Conservation (phyloP, 1,284 basidiomycete genomes). For the Inonotus hispidus region DNA sequence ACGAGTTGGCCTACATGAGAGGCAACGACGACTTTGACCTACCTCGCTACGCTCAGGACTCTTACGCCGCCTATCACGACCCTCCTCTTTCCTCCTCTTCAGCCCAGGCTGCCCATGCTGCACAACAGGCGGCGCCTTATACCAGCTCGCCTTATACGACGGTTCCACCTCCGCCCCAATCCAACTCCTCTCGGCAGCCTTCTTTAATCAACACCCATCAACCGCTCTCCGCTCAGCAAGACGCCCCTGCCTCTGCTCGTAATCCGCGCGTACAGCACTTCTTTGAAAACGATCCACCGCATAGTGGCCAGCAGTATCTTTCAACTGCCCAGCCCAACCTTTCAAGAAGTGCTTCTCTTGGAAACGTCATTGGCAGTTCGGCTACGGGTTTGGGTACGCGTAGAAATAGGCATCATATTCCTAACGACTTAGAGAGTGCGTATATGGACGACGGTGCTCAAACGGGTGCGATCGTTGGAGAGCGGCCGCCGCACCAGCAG, state of each 20-base stretch:
- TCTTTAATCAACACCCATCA: conserved; percentile 29
- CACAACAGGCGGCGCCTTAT: conserved; percentile 46
- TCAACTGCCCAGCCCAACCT: conserved; percentile 46
- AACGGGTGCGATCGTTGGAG: background rate
- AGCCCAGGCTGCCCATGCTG: conserved; percentile 40
- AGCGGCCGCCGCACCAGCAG: conserved; percentile 13
- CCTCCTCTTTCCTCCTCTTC: conserved; percentile 60
- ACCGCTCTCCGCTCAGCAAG: conserved; percentile 29
- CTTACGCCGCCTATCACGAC: conserved; percentile 38
- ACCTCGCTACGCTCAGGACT: conserved; percentile 73
- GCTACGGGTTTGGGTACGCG: conserved; percentile 35
- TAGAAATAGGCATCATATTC: conserved; percentile 50
- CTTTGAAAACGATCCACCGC: conserved; percentile 51
- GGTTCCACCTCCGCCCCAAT: conserved; percentile 33
- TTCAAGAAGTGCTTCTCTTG: conserved; percentile 60
- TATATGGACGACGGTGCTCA: conserved; percentile 33
- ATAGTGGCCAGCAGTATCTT: conserved; percentile 46
- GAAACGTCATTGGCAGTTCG: conserved; percentile 34
- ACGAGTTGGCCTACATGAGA: conserved; percentile 47
- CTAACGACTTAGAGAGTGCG: conserved; percentile 67
- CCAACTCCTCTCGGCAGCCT: conserved; percentile 24
- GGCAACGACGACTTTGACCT: conserved; percentile 62
- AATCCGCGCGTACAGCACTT: conserved; percentile 60
- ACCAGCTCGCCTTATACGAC: conserved; percentile 39
- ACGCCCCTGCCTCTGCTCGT: conserved; percentile 37